phyloP scores from a whole-genome alignment of 2,329 filamentous ascomycete genomes.

The Xylariaceae sp. region DNA sequence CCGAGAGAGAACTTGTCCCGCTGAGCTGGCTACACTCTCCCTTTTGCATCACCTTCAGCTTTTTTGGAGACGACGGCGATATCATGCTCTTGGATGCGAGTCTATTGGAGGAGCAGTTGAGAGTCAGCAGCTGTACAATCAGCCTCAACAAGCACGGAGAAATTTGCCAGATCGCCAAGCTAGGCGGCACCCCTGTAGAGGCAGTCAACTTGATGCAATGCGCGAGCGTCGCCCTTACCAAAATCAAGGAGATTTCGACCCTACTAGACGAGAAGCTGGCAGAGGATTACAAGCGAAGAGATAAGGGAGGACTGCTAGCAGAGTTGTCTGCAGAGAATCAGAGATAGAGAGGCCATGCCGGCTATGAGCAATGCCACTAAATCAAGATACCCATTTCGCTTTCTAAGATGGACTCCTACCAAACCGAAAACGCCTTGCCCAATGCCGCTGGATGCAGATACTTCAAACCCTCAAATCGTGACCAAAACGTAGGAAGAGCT shows the following conservation, averaged over 20 bases:
- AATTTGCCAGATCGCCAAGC: conserved; percentile 86
- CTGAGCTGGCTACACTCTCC: conserved; percentile 90
- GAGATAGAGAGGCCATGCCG: conserved; percentile 45
- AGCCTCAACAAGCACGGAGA: conserved; percentile 88
- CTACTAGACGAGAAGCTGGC: conserved; percentile 69
- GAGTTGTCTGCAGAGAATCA: conserved; percentile 83
- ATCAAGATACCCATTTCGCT: conserved; percentile 33
- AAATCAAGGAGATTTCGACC: conserved; percentile 74
- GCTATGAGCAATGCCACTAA: conserved; percentile 8
- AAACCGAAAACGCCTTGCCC: conserved; percentile 19
- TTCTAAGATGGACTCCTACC: conserved; percentile 11
- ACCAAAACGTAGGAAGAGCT: not conserved
- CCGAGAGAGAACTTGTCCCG: conserved; percentile 85
- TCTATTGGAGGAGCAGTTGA: conserved; percentile 70
- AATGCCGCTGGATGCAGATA: conserved; percentile 24
- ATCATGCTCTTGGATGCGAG: conserved; percentile 69
- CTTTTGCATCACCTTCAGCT: conserved; percentile 85
- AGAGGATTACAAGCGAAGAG: conserved; percentile 71
- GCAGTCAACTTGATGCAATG: conserved; percentile 74
- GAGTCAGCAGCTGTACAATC: conserved; percentile 70
- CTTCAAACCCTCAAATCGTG: conserved; percentile 12
- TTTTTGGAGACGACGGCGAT: conserved; percentile 70
- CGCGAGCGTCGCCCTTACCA: conserved; percentile 67
- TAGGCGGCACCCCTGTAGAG: conserved; percentile 78
- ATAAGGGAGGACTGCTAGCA: conserved; percentile 73